Percentiles rank a stretch among this genome's conserved stretches.
These are phyloP conservation scores for Suhomyces coccinellae DNA, from an alignment of 1,139 yeast species.

Conservation along the genomic window DNA sequence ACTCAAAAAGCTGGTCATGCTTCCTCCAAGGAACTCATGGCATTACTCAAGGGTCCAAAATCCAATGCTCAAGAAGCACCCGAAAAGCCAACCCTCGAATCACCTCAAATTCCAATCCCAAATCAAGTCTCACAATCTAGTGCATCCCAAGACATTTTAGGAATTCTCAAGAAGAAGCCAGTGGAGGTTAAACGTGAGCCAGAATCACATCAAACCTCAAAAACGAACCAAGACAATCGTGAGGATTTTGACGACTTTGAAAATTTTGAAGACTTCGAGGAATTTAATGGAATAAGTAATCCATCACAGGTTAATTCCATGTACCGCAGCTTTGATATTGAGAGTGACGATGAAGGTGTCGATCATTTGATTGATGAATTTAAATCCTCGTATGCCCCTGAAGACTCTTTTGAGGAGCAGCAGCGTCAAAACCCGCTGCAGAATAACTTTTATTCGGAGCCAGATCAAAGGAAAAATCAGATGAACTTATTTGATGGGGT, in stretches of 20 bases:
- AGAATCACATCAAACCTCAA: neutral
- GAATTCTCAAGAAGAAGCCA: constrained; percentile 21
- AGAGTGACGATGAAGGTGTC: constrained; percentile 37
- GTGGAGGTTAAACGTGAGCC: neutral
- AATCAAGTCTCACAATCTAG: constrained; percentile 5
- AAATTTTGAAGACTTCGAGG: constrained; percentile 40
- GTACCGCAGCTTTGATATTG: constrained; percentile 32
- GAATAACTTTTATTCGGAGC: constrained; percentile 3
- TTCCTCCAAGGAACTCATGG: constrained; percentile 20
- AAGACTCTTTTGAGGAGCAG: neutral
- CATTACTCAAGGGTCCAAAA: constrained; percentile 18
- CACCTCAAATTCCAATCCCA: constrained; percentile 1
- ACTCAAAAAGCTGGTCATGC: constrained; percentile 4
- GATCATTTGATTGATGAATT: constrained; percentile 17
- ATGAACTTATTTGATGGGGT: constrained; percentile 22
- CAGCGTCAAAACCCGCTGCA: neutral
- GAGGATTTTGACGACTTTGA: constrained; percentile 20
- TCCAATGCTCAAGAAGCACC: neutral
- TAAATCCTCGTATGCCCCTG: neutral
- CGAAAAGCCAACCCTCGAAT: constrained; percentile 1
- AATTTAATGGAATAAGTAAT: constrained; percentile 32
- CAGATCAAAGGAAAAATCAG: constrained; percentile 19
- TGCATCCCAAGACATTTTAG: constrained; percentile 23
- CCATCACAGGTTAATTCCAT: constrained; percentile 16
- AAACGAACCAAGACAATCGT: neutral